Evolutionary conservation across 2,329 filamentous ascomycete genomes (phyloP), one percentile per base, ranked within the genome.

Genomic region (Remersonia thermophila): DNA sequence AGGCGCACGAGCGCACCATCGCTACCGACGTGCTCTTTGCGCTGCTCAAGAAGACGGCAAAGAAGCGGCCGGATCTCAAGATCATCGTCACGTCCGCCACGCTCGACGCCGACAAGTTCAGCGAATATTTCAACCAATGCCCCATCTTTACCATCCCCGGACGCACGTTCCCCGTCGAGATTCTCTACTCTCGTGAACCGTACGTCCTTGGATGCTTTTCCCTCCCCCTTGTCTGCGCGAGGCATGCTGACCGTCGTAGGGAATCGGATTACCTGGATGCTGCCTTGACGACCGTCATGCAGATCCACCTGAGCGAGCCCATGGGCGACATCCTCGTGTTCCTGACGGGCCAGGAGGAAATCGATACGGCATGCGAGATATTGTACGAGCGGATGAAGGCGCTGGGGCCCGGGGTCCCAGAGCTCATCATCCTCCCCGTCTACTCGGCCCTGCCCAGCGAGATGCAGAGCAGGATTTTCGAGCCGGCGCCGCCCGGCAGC

Each of bases 61-160:
- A 87, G 57, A 69, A 82, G 45, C 70, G 91, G 33, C 77, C 82
- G 0, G 91, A 98, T 51, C 66, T 98, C 46, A 93, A 94, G 56
- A 67, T 98, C 31, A 96, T 98, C 51, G 86, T 96, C 42, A 98
- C 93, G 2, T 95, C 87, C 11, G 91, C 91, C 2, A 98, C 91
- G 0, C 70, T 98, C 4, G 89, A 98, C 54, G 91, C 91, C 7
- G 91, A 96, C 55, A 96, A 96, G 55, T 98, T 98, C 56, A 94
- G 85, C 0, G 75, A 82, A 33, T 98, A 96, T 57, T 98, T 98
- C 56, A 85, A 94, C 60, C 77, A 86, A 43, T 94, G 86, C 36
- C 91, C 93, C 0, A 96, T 98, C 51, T 93, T 98, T 53, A 91
- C 85, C 0, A 96, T 98, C 37, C 91, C 91, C 3, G 91, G 91